Evolutionary conservation across 2,329 filamentous ascomycete species (phyloP).

Genomic region (Fusarium newnesense): DNA sequence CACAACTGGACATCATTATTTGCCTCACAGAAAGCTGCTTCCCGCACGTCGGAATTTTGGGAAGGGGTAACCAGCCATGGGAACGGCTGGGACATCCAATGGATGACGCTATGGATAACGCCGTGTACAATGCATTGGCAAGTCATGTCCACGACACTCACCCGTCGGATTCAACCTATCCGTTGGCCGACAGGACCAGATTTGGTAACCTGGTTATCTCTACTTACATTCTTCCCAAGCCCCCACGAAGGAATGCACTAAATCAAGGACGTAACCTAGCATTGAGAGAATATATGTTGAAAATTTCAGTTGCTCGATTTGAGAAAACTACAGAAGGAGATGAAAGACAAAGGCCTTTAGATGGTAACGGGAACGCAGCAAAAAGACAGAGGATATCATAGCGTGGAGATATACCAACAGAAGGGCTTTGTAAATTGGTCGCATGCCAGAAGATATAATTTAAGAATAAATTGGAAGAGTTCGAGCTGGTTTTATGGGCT

Average conservation of each 20-base stretch:
- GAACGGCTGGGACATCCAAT: neutral
- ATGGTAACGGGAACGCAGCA: accelerated
- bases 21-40: neutral
- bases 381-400: neutral
- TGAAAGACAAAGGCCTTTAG: no score
- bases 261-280: accelerated
- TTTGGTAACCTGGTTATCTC: accelerated
- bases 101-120: accelerated
- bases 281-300: neutral
- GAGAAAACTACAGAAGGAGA: no score
- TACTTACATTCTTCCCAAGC: neutral
- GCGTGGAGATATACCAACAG: neutral
- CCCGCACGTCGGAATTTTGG: accelerated
- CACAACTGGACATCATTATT: accelerated
- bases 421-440: neutral
- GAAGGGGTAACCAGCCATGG: neutral
- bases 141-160: neutral
- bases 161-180: neutral
- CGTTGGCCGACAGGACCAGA: accelerated
- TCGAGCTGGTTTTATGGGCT: neutral
- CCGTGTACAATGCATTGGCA: neutral
- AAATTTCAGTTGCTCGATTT: neutral
- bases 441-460: no score
- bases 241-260: accelerated
- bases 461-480: accelerated